These are phyloP conservation scores for Boletellus ananiceps DNA, from an alignment of 768 basidiomycete genomes.

Conservation along the genomic window DNA sequence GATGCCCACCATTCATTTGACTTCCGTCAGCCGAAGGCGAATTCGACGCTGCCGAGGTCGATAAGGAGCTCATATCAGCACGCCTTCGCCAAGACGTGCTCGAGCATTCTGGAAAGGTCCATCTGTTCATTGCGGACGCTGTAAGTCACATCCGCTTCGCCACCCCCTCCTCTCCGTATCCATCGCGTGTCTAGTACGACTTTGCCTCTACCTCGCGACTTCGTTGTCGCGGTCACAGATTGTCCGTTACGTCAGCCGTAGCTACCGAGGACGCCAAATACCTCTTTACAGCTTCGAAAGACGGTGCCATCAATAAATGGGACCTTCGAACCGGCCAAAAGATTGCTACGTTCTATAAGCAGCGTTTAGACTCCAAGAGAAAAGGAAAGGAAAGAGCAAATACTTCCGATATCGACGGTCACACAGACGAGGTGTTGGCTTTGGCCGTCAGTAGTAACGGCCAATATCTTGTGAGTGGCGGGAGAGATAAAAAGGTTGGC, in stretches of 20 bases:
- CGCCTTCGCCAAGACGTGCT: constrained; percentile 89
- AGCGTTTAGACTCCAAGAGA: constrained; percentile 42
- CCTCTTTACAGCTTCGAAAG: constrained; percentile 89
- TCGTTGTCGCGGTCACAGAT: constrained; percentile 67
- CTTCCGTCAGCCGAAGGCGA: constrained; percentile 64
- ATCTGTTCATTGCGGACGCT: constrained; percentile 71
- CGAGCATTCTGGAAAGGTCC: constrained; percentile 83
- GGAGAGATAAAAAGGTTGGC: constrained; percentile 75
- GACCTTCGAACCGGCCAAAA: constrained; percentile 63
- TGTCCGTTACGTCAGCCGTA: constrained; percentile 78
- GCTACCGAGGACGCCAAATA: constrained; percentile 66
- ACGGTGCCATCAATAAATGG: constrained; percentile 87
- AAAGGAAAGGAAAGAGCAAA: constrained; percentile 59
- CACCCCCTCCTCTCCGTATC: background rate
- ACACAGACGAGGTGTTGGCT: constrained; percentile 80
- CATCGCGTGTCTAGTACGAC: constrained; percentile 45
- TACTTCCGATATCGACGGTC: constrained; percentile 54
- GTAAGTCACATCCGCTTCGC: constrained; percentile 37
- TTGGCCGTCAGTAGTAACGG: constrained; percentile 86
- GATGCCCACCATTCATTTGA: background rate
- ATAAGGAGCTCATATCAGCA: constrained; percentile 86
- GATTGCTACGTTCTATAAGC: constrained; percentile 55
- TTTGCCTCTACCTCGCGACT: constrained; percentile 43
- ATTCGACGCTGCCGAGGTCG: constrained; percentile 93
- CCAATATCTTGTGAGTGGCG: constrained; percentile 79